Evolutionary conservation across 164 flowering plant genomes (phyloP), one percentile per base, ranked within the genome.

Genomic region (Berberis vulgaris): DNA sequence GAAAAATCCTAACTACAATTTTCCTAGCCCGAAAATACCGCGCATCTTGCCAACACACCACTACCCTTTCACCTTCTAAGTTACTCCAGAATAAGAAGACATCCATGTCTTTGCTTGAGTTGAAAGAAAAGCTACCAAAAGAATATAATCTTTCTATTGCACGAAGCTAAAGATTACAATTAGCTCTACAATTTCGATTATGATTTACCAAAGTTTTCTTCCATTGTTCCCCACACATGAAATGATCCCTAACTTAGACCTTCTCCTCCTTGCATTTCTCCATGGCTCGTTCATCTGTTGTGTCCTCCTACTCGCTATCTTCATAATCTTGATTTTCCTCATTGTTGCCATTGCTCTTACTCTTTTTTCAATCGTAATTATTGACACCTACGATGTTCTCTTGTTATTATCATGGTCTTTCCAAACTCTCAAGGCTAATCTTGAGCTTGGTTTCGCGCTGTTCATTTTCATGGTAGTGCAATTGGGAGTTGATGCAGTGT

Each of bases 261-360:
- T 64, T 42, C 38, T 64, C 43, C 66, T 64, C 52, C 59, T 64
- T 64, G 66, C 66, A 2, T 54, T 54, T 38, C 12, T 64, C 1
- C 59, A 64, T 64, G 58, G 66, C 41, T 54, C 66, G 9, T 55
- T 64, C 66, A 64, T 64, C 43, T 64, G 59, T 2, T 64, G 52
- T 39, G 45, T 64, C 40, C 52, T 64, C 39, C 6, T 64, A 3
- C 6, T 64, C 10, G 40, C 45, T 45, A 64, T 43, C 41, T 64
- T 43, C 40, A 6, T 64, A 2, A 54, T 64, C 41, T 54, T 64
- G 50, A 45, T 64, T 8, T 54, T 7, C 43, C 50, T 54, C 50
- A 26, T 44, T 5, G 0, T 54, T 53, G 66, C 66, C 13, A 45
- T 45, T 2, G 54, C 7, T 64, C 26, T 54, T 11, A 54, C 66